Base-by-base conservation (phyloP, 129 eudicot genomes). In the Artemisia annua region DNA sequence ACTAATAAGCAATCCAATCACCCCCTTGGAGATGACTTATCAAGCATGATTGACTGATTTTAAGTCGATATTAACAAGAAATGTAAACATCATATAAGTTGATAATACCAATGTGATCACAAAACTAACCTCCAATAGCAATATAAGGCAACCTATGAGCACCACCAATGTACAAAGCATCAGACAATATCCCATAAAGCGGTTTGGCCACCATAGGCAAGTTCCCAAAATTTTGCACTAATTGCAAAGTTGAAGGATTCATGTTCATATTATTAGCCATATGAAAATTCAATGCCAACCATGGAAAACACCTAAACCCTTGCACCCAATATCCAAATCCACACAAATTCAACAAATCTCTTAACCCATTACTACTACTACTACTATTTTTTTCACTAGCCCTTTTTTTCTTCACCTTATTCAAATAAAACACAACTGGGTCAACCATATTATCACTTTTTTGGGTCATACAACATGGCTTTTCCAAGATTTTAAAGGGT, bases 181-280 rank as follows among this genome's bases (percentile, higher is more conserved):
- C 99, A 52, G 99, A 90, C 71, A 94, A 78, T n/a, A 94, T 82
- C 46, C 99, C 99, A 80, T 80, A 90, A 5, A 94, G 39, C 28
- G 99, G 99, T 72, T 94, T 94, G 15, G 93, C 96, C 78, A 94
- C 97, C 96, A 90, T 84, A 2, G 99, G 99, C 63, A 94, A 85
- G 67, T 75, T 94, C 43, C 87, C 93, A 76, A 66, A 62, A 30
- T 78, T 79, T 74, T 94, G 99, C 57, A 94, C 97, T 53, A 94
- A 82, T 71, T 94, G 99, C 83, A 94, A 81, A 10, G 85, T 83
- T 26, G 99, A 86, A 67, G 99, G 99, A 70, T 79, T 72, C 55
- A 94, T 69, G 79, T 81, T 90, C 51, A 94, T 78, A 82, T 78
- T 75, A 69, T 86, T 66, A 13, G 97, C 85, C 97, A 90, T 94